These are phyloP conservation scores for Simmondsia chinensis DNA, from an alignment of 148 eudicot species.

Conservation along the genomic window DNA sequence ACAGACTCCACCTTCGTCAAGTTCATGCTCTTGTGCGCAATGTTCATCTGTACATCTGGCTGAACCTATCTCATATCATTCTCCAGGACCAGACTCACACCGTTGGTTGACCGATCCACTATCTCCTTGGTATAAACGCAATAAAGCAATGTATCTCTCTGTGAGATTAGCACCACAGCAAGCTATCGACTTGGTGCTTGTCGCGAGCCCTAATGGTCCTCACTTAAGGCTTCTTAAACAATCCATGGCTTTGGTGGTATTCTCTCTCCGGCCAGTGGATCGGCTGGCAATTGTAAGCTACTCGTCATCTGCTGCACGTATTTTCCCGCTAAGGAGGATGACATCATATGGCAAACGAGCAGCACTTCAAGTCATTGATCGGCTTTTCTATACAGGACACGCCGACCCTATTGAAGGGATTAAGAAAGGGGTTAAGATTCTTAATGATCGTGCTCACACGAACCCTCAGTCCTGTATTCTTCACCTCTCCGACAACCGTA, in stretches of 20 bases:
- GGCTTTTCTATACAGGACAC: constrained; percentile 62
- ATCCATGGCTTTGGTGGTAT: constrained; percentile 62
- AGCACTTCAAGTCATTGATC: constrained; percentile 82
- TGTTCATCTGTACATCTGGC: constrained; percentile 9
- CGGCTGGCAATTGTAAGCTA: constrained; percentile 79
- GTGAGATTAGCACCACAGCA: constrained; percentile 53
- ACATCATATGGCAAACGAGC: constrained; percentile 66
- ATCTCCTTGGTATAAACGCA: constrained; percentile 23
- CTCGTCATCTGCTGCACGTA: constrained; percentile 74
- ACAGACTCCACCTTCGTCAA: constrained; percentile 23
- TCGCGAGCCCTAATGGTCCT: constrained; percentile 76
- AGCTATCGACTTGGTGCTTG: constrained; percentile 68
- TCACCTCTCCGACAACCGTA: constrained; percentile 62
- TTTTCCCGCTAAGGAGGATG: constrained; percentile 79
- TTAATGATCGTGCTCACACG: constrained; percentile 58
- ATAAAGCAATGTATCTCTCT: constrained; percentile 36
- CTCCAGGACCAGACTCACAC: constrained; percentile 13
- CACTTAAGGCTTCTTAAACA: constrained; percentile 88
- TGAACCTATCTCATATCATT: constrained; percentile 12
- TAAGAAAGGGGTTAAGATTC: constrained; percentile 70
- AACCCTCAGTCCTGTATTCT: constrained; percentile 58
- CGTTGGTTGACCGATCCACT: constrained; percentile 18
- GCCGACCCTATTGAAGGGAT: constrained; percentile 72
- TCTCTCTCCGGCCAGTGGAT: constrained; percentile 62
- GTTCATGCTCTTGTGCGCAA: constrained; percentile 19